These are phyloP conservation scores for Phylloporus sp. DNA, from an alignment of 768 basidiomycete species.

Conservation along the genomic window DNA sequence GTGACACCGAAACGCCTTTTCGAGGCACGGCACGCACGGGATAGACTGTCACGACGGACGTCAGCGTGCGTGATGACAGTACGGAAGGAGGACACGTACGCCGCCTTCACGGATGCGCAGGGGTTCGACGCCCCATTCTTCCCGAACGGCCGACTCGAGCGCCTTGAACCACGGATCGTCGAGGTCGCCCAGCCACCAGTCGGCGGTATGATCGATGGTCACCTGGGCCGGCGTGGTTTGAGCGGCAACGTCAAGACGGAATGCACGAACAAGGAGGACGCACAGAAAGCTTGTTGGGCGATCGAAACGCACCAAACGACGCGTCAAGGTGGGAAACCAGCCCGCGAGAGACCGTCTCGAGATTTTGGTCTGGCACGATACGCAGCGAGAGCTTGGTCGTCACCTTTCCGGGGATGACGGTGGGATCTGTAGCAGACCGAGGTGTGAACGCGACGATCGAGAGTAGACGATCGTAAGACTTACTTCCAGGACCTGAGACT, in stretches of 20 bases:
- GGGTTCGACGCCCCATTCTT: conserved; percentile 86
- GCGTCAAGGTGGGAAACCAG: conserved; percentile 54
- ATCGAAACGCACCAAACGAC: conserved; percentile 55
- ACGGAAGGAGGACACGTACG: conserved; percentile 40
- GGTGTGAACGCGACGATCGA: neutral
- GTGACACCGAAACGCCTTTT: conserved; percentile 84
- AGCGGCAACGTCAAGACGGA: no score
- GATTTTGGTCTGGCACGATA: conserved; percentile 89
- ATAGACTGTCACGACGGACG: conserved; percentile 56
- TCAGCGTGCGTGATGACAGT: neutral
- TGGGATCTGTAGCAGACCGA: conserved; percentile 52
- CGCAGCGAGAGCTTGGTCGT: conserved; percentile 85
- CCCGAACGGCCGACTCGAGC: conserved; percentile 72
- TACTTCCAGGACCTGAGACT: conserved; percentile 77
- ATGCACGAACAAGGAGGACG: neutral
- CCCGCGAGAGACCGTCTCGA: conserved; percentile 59
- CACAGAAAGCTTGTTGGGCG: conserved; percentile 72
- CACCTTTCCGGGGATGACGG: conserved; percentile 83
- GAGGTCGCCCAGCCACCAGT: conserved; percentile 95
- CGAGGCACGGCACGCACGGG: conserved; percentile 89
- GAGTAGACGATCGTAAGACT: conserved; percentile 15
- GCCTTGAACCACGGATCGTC: conserved; percentile 83
- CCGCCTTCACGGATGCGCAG: conserved; percentile 91
- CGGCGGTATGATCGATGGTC: conserved; percentile 73
- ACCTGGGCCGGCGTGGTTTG: conserved; percentile 51